phyloP scores from a whole-genome alignment of 768 basidiomycete genomes.

The Tephrocybe rancida region DNA sequence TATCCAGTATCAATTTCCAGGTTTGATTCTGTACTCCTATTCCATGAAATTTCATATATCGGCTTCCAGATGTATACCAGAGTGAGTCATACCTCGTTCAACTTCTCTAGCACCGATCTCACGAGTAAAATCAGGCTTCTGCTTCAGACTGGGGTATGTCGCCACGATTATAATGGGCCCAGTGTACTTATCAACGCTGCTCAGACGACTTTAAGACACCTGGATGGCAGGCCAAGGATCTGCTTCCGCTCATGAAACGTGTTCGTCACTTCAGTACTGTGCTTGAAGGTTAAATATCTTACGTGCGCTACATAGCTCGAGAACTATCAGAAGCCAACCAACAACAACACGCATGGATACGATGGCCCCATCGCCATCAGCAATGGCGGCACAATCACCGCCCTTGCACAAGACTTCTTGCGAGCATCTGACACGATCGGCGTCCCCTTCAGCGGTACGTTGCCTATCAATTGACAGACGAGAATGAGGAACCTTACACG shows the following conservation, averaged over 20 bases:
- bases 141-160: conserved; percentile 68
- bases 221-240: conserved; percentile 69
- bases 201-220: conserved; percentile 74
- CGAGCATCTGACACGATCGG: conserved; percentile 62
- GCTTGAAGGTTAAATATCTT: background rate
- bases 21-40: conserved; percentile 17
- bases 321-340: conserved; percentile 75
- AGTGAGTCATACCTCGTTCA: conserved; percentile 28
- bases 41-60: background rate
- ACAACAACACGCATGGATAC: conserved; percentile 70
- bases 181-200: background rate
- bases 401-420: conserved; percentile 71
- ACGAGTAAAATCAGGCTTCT: conserved; percentile 47
- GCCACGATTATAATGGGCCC: background rate
- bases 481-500: background rate
- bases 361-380: conserved; percentile 76
- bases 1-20: conserved; percentile 72
- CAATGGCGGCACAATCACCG: conserved; percentile 66
- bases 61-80: conserved; percentile 63
- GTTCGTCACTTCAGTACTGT: conserved; percentile 27
- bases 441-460: conserved; percentile 65
- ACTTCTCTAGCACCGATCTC: background rate
- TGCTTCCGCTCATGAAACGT: conserved; percentile 73
- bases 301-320: conserved; percentile 46
- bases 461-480: background rate